Conservation (phyloP, 306 rosid genomes). For the Rubus parviflorus region DNA sequence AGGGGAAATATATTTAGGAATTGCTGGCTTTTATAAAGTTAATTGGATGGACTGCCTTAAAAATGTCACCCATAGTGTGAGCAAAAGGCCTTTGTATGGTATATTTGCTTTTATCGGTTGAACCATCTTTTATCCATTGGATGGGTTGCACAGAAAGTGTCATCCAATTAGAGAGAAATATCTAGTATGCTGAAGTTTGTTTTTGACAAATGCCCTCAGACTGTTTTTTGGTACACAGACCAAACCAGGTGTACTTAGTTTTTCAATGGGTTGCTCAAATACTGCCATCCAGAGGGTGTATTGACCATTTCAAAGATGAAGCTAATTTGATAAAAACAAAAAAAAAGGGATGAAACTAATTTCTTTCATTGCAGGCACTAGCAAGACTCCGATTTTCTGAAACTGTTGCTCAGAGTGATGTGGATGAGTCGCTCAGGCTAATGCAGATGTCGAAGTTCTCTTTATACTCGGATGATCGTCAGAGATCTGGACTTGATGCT, state of each 20-base stretch:
- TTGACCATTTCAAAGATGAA: slow-evolving; percentile 5
- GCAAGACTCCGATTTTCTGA: slow-evolving; percentile 92
- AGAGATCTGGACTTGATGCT: slow-evolving; percentile 91
- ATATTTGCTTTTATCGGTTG: neutral
- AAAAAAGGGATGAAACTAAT: neutral
- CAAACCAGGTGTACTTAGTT: neutral
- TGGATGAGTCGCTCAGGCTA: slow-evolving; percentile 91
- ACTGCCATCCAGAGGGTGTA: neutral
- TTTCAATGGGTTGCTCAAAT: neutral
- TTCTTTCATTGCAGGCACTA: slow-evolving; percentile 59
- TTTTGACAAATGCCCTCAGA: neutral
- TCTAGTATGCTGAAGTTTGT: neutral
- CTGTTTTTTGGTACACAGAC: neutral
- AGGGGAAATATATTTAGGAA: neutral
- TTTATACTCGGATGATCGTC: slow-evolving; percentile 90
- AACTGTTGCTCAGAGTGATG: slow-evolving; percentile 93
- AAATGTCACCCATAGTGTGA: neutral
- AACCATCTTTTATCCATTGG: neutral
- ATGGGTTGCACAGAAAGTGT: neutral
- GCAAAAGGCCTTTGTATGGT: neutral
- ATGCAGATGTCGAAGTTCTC: slow-evolving; percentile 99
- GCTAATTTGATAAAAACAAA: neutral
- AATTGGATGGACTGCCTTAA: neutral
- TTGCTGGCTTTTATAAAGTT: neutral
- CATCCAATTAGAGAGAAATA: neutral